Base-by-base conservation (phyloP, 768 basidiomycete species). In the Tephrocybe sp. region DNA sequence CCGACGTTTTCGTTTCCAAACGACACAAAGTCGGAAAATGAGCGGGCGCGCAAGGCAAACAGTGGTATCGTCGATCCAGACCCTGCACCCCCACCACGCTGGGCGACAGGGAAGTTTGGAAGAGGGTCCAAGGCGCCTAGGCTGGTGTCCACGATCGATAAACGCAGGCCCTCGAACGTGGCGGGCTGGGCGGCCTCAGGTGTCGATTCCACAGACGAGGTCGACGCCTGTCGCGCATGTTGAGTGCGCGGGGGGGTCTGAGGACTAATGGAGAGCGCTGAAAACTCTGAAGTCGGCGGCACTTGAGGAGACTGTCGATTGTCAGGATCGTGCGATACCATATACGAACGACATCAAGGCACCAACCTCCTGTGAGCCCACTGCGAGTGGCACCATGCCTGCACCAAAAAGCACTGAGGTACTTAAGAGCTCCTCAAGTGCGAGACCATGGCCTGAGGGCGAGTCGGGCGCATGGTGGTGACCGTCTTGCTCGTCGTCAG, bases 161-260 rank as follows among this genome's bases (percentile, higher is more conserved):
- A 64, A 52, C 69, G 71, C 42, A 74, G 48, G 43, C 65, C 67
- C 26, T 76, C 76, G 41, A 79, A 66, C 14, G 45, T 54, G 25
- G 69, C 65, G 14, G 67, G 61, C 45, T 69, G 65, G 10, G 64
- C 39, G 4, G 73, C 50, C 59, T 82, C 81, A 17, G 81, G 81
- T 2, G 80, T 78, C n/a, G 84, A 84, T 57, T 83, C 79, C 39
- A 78, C 56, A 8, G 81, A 84, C 7, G 79, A 80, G n/a, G 71
- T 65, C 10, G 81, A 74, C 5, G 78, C 76, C 56, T 78, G 72
- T 20, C 70, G 73, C 38, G 65, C 61, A 56, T 72, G 71, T 45
- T 69, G 68, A 57, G 68, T 64, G 37, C 73, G 70, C 38, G 66
- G 66, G 18, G 81, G 83, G 28, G 80, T 79, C 56, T 73, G 68